Evolutionary conservation across 495 filamentous ascomycete genomes (phyloP), one percentile per base, ranked within the genome.

Genomic region (Aspergillus hancockii): DNA sequence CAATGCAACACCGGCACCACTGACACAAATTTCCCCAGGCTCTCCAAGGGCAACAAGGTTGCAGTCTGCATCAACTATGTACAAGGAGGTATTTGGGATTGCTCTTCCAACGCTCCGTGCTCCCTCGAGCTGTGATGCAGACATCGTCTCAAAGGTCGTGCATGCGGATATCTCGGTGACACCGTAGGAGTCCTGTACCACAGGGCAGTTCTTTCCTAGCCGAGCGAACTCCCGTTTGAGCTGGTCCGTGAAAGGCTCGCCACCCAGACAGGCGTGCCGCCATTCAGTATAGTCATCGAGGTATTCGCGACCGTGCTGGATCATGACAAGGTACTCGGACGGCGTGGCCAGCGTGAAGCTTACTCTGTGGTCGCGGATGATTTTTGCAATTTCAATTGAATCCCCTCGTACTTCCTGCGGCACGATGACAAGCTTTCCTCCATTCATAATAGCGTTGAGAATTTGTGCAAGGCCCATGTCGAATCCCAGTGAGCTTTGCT

Each of bases 401-500:
- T 75, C 69, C 1, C 63, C 61, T 4, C 71, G 66, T 4, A 49
- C 32, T 13, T 53, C 51, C 19, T 16, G 21, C 7, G 66, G 54
- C 14, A 61, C 61, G 2, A 72, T 32, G 16, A 62, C 36, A 1
- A 76, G 47, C 2, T 46, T 67, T 16, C 72, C 73, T 3, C 70
- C 75, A 34, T 68, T 69, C 30, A 19, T 45, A 14, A 72, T 40
- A 0, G 47, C 72, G 0, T 52, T 60, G 49, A 56, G 72, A 0
- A 71, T 74, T 40, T 78, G 71, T 10, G 55, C 58, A 1, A 61
- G 28, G 0, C 73, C 76, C 9, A 52, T 5, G 51, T 79, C 55
- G 54, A 76, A 79, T 5, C 49, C 64, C 13, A 63, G 62, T 0
- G 75, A 55, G 21, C 66, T 78, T 53, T 79, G 76, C 49, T 78